Evolutionary conservation across 805 yeast species (phyloP).

Genomic region (Komagataella pastoris): DNA sequence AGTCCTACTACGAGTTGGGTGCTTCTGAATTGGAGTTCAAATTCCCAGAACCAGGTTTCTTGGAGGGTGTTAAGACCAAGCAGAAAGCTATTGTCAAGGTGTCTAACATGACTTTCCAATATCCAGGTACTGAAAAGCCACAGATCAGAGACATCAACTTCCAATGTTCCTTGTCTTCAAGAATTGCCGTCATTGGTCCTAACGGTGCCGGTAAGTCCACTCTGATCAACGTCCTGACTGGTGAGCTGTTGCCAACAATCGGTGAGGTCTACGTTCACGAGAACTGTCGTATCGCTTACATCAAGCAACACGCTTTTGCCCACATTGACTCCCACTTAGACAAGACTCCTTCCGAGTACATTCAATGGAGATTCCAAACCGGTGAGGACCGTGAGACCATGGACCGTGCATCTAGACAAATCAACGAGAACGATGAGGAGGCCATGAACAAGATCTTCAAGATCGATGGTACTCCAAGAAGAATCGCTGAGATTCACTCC

Average conservation of each 20-base stretch:
- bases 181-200: slow-evolving; percentile 99
- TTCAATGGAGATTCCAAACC: slow-evolving; percentile 99
- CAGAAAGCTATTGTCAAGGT: slow-evolving; percentile 99
- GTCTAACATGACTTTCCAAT: slow-evolving; percentile 95
- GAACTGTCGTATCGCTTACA: slow-evolving; percentile 99
- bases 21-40: slow-evolving; percentile 94
- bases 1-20: slow-evolving; percentile 96
- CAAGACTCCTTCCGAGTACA: slow-evolving; percentile 99
- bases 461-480: slow-evolving; percentile 89
- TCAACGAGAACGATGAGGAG: slow-evolving; percentile 92
- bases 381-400: slow-evolving; percentile 99
- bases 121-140: slow-evolving; percentile 97
- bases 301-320: slow-evolving; percentile 99
- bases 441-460: slow-evolving; percentile 99
- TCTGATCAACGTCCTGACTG: slow-evolving; percentile 95
- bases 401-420: slow-evolving; percentile 99
- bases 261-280: slow-evolving; percentile 99
- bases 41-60: slow-evolving; percentile 99
- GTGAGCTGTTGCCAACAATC: slow-evolving; percentile 94
- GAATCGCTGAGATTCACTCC: slow-evolving; percentile 85
- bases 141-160: slow-evolving; percentile 83
- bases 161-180: slow-evolving; percentile 98
- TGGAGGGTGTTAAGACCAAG: slow-evolving; percentile 99
- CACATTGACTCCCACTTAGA: slow-evolving; percentile 98
- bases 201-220: slow-evolving; percentile 99